Evolutionary conservation across 75 land plant genomes (phyloP).

Genomic region (Selaginella tamariscina): DNA sequence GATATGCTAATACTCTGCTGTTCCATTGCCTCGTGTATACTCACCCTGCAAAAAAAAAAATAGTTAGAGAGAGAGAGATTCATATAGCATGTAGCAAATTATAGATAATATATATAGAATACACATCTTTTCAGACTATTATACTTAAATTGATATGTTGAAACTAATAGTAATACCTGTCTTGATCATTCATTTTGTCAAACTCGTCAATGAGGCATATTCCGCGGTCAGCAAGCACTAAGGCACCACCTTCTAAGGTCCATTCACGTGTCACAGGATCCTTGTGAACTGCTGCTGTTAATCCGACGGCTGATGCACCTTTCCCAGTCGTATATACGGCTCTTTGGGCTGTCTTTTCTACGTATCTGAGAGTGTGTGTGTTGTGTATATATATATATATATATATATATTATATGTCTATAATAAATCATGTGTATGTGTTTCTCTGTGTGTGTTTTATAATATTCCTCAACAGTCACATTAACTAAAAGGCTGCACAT

Average conservation of each 20-base stretch:
- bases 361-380: constrained; percentile 54
- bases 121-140: too few relatives aligned
- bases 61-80: neutral
- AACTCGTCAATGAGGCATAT: constrained; percentile 96
- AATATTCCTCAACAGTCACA: too few relatives aligned
- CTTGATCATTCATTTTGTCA: constrained; percentile 99
- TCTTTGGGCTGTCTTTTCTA: constrained; percentile 95
- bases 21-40: constrained; percentile 99
- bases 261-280: constrained; percentile 94
- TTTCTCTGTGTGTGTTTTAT: too few relatives aligned
- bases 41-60: constrained; percentile 47
- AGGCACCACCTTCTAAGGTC: constrained; percentile 98
- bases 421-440: too few relatives aligned
- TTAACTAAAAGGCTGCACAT: too few relatives aligned
- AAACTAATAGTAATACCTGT: constrained; percentile 55
- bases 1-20: constrained; percentile 99
- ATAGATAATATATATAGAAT: too few relatives aligned
- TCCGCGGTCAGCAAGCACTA: constrained; percentile 91
- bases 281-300: constrained; percentile 97
- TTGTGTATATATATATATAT: too few relatives aligned
- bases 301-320: constrained; percentile 98
- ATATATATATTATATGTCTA: too few relatives aligned
- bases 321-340: constrained; percentile 99
- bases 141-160: neutral
- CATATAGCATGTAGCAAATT: too few relatives aligned